Percentiles rank a stretch among this genome's conserved stretches.
These are phyloP conservation scores for Aspergillus diversus DNA, from an alignment of 495 filamentous ascomycete species.

Conservation along the genomic window DNA sequence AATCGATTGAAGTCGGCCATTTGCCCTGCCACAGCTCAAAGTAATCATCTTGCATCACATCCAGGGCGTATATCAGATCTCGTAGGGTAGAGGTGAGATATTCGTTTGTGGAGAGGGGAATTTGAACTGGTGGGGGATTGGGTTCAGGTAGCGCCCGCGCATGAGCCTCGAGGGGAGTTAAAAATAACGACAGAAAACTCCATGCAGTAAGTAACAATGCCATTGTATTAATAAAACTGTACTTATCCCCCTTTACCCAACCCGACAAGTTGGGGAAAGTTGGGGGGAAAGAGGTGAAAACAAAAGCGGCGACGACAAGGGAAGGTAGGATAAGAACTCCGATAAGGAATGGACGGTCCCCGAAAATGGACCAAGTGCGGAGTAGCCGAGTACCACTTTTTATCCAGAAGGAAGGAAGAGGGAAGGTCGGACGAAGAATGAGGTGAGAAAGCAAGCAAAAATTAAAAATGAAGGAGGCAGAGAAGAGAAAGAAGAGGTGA, in stretches of 20 bases:
- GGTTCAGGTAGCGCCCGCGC: slow-evolving; percentile 31
- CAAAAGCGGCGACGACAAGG: slow-evolving; percentile 10
- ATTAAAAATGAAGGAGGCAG: slow-evolving; percentile 11
- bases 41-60: slow-evolving; percentile 75
- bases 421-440: background rate
- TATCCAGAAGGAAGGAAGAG: background rate
- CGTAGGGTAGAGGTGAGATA: slow-evolving; percentile 34
- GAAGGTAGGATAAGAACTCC: slow-evolving; percentile 8
- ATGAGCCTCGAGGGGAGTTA: slow-evolving; percentile 28
- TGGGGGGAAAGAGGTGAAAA: background rate
- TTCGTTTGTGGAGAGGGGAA: slow-evolving; percentile 19
- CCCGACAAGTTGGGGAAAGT: background rate
- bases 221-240: slow-evolving; percentile 4
- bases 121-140: slow-evolving; percentile 2
- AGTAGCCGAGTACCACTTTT: background rate
- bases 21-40: slow-evolving; percentile 78
- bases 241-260: background rate
- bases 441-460: slow-evolving; percentile 4
- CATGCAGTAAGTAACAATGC: slow-evolving; percentile 21
- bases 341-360: slow-evolving; percentile 12
- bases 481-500: background rate
- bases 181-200: slow-evolving; percentile 30
- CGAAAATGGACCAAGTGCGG: background rate
- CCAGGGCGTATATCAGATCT: slow-evolving; percentile 62
- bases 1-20: slow-evolving; percentile 89